Percentiles rank a stretch among this genome's conserved stretches.
Evolutionary conservation across 345 rosid species (phyloP).

Genomic region (Kandelia obovata): DNA sequence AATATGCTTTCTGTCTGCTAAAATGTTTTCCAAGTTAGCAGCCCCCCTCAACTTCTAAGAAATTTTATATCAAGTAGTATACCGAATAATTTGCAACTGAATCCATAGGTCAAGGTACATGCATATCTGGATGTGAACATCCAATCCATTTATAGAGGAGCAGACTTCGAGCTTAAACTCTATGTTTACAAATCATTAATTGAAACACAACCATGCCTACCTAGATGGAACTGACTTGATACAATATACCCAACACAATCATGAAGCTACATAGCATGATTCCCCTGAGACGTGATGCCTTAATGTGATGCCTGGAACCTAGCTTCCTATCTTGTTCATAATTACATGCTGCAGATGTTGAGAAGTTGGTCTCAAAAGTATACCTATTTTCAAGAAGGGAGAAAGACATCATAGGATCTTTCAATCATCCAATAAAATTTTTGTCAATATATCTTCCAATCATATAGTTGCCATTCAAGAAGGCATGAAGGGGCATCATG

Average conservation of each 20-base stretch:
- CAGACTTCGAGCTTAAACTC: background rate
- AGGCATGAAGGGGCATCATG: background rate
- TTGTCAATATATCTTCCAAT: background rate
- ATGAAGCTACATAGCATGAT: too few relatives aligned
- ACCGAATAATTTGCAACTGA: background rate
- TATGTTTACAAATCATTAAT: background rate
- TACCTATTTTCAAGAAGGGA: background rate
- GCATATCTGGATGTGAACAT: background rate
- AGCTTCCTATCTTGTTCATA: background rate
- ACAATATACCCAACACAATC: too few relatives aligned
- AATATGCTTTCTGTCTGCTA: background rate
- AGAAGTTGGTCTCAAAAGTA: background rate
- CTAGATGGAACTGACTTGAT: too few relatives aligned
- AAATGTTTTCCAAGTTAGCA: background rate
- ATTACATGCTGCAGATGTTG: background rate
- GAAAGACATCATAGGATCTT: background rate
- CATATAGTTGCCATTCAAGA: background rate
- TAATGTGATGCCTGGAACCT: too few relatives aligned
- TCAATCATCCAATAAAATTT: background rate
- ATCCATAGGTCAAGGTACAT: background rate
- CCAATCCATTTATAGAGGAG: background rate
- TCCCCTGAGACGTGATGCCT: too few relatives aligned
- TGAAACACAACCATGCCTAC: too few relatives aligned
- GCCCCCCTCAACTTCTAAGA: background rate
- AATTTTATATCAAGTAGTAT: background rate